Evolutionary conservation across 352 stramenopile genomes (phyloP).

Genomic region (Globisporangium carolinianum): DNA sequence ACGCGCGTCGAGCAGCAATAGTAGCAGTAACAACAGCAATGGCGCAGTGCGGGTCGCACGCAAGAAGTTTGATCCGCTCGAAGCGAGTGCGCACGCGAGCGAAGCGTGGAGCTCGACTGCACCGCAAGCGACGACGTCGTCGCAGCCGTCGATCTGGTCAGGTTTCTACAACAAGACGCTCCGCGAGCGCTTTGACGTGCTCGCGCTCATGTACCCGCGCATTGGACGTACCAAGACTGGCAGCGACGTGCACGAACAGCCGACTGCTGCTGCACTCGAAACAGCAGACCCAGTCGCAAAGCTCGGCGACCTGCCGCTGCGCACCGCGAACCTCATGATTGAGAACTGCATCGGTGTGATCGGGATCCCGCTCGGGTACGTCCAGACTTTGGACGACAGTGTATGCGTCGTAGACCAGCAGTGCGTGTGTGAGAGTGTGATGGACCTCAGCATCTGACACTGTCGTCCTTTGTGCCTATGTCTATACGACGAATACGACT

Average conservation of each 20-base stretch:
- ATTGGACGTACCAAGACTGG: constrained; percentile 37
- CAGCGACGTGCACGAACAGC: constrained; percentile 8
- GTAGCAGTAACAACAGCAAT: constrained; percentile 4
- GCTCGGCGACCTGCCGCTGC: constrained; percentile 65
- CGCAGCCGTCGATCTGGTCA: constrained; percentile 78
- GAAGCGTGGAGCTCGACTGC: no score
- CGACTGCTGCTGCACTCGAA: constrained; percentile 11
- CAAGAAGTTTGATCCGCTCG: constrained; percentile 48
- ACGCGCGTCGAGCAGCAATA: background rate
- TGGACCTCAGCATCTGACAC: no score
- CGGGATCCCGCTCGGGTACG: constrained; percentile 72
- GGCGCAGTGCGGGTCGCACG: background rate
- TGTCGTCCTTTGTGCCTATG: background rate
- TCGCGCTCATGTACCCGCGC: constrained; percentile 79
- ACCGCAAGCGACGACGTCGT: background rate
- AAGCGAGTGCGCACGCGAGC: constrained; percentile 29
- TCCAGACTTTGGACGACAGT: no score
- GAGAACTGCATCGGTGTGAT: constrained; percentile 87
- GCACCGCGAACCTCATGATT: constrained; percentile 84
- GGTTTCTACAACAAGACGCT: constrained; percentile 89
- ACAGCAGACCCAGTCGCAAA: constrained; percentile 28
- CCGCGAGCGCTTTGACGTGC: constrained; percentile 72
- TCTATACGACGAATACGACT: background rate
- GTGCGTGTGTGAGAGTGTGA: no score
- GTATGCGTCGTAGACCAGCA: no score